These are phyloP conservation scores for Datura wrightii DNA, from an alignment of 257 asterid genomes.

Conservation along the genomic window DNA sequence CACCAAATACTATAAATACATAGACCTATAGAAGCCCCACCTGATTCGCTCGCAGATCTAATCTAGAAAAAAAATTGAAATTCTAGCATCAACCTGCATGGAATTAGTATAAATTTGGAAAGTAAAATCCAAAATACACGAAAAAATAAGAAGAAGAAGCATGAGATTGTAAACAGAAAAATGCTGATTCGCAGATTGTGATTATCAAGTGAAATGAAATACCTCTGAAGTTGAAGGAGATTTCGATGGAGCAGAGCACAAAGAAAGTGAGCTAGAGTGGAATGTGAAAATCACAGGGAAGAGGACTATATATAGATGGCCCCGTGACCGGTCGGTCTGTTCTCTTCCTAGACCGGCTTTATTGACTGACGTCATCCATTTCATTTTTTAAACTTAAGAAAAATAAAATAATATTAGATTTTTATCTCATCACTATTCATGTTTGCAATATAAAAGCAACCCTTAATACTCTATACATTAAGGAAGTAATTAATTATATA, in stretches of 20 bases:
- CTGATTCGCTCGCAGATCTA: constrained; percentile 20
- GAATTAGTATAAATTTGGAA: neutral
- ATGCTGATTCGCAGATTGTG: neutral
- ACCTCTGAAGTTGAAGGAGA: neutral
- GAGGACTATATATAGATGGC: neutral
- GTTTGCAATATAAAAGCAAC: too few species aligned
- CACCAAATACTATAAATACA: constrained; percentile 12
- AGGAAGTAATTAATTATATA: too few species aligned
- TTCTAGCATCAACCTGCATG: constrained; percentile 11
- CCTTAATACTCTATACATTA: too few species aligned
- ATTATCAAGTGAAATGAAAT: neutral
- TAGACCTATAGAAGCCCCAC: neutral
- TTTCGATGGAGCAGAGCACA: neutral
- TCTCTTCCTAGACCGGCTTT: constrained; percentile 10
- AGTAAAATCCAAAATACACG: neutral
- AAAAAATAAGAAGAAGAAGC: neutral
- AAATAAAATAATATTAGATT: too few species aligned
- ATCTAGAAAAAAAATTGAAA: neutral
- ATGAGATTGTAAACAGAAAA: neutral
- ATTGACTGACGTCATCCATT: neutral
- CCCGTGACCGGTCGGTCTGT: neutral
- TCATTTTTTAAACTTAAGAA: neutral
- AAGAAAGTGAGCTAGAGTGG: neutral
- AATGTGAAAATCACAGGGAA: neutral
- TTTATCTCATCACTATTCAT: too few species aligned